A percentile compares a stretch with the other conserved stretches of the same genome.
Evolutionary conservation across 139 green algal genomes (phyloP).

Genomic region (Diplosphaera chodatii): DNA sequence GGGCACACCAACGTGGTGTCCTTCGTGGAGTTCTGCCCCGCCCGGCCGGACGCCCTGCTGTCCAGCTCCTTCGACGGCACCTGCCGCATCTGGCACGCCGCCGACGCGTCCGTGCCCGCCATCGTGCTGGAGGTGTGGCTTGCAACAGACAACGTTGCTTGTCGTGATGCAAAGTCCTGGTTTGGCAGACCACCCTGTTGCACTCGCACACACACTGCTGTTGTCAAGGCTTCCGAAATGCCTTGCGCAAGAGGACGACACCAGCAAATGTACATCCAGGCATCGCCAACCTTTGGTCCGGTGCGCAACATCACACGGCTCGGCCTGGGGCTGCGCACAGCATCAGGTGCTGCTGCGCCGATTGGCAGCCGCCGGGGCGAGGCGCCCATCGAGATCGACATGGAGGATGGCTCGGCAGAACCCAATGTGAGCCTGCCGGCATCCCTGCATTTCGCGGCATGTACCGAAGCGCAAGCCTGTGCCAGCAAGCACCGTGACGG

Average conservation of each 20-base stretch:
- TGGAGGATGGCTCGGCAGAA: neutral
- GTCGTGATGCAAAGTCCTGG: no score
- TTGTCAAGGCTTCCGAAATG: no score
- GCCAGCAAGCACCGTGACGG: no score
- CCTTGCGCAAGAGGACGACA: no score
- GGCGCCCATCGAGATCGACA: neutral
- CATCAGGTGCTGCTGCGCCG: neutral
- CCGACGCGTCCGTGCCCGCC: conserved; percentile 13
- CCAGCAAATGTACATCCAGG: no score
- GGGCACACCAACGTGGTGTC: conserved; percentile 52
- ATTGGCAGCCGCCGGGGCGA: conserved; percentile 3
- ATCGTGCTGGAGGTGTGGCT: conserved; percentile 29
- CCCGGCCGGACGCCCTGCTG: conserved; percentile 41
- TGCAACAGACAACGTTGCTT: no score
- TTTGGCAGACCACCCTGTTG: no score
- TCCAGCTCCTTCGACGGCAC: conserved; percentile 67
- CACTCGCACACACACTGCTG: no score
- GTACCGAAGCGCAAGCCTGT: no score
- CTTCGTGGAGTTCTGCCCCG: conserved; percentile 61
- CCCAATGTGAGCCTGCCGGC: neutral
- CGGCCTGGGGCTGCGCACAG: neutral
- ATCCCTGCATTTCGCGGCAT: no score
- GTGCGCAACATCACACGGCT: neutral
- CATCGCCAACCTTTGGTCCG: neutral
- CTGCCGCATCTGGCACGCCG: conserved; percentile 61